Conservation (phyloP, 2,329 filamentous ascomycete genomes). For the Gliomastix tumulicola region DNA sequence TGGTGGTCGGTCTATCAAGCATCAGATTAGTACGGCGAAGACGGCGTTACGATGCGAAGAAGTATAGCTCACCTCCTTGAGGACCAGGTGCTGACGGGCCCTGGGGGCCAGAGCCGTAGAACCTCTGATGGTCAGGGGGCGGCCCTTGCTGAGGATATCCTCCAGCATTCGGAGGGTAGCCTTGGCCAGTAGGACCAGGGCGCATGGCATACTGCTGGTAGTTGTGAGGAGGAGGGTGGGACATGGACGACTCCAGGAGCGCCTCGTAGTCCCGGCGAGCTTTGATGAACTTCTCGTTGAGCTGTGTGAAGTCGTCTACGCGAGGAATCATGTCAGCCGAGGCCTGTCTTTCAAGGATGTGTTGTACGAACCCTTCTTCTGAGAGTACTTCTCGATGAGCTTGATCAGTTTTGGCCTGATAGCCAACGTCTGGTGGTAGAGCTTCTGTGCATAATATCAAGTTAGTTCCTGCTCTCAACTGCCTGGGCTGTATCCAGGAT, state of each 20-base stretch:
- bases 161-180: constrained; percentile 29
- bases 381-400: constrained; percentile 96
- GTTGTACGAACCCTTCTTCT: constrained; percentile 75
- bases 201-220: constrained; percentile 64
- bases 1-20: constrained; percentile 12
- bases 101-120: constrained; percentile 33
- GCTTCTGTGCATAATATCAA: constrained; percentile 45
- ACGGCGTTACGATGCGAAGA: no score
- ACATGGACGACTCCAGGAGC: constrained; percentile 93
- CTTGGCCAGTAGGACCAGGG: constrained; percentile 38
- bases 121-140: constrained; percentile 57
- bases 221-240: constrained; percentile 74
- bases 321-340: background rate
- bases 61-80: no score
- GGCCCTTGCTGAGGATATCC: constrained; percentile 34
- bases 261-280: constrained; percentile 93
- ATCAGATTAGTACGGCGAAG: background rate
- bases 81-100: constrained; percentile 41
- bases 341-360: constrained; percentile 3
- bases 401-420: constrained; percentile 97
- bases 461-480: background rate
- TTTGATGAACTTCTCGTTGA: constrained; percentile 99
- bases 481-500: no score
- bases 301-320: constrained; percentile 96
- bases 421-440: constrained; percentile 86